Evolutionary conservation across 2,329 filamentous ascomycete genomes (phyloP), one percentile per base, ranked within the genome.

Genomic region (Cercospora sesami): DNA sequence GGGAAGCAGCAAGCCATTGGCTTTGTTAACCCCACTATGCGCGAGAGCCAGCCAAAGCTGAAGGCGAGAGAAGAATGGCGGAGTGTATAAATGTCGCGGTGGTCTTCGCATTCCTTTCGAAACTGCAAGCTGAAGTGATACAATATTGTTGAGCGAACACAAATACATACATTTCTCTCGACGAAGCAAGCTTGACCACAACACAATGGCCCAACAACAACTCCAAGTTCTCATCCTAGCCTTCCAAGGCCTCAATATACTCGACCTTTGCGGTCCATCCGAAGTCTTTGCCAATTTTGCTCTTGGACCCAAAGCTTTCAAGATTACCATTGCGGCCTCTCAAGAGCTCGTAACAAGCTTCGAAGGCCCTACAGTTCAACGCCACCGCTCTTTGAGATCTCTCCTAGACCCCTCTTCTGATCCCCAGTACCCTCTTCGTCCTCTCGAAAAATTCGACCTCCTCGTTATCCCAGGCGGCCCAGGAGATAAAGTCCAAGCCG

Each of bases 221-320:
- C 53, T 68, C 51, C 48, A 64, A 33, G 58, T 68, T 42, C 63
- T 70, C 23, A 60, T 48, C 39, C 62, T 69, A n/a, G 55, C 65
- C 26, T 71, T 66, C 62, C 64, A 59, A 26, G 57, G 55, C 18
- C 60, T 69, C 64, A 67, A 71, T 45, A 64, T 68, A 33, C 65
- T 71, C 58, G 69, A 71, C 23, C 64, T 71, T 5, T 69, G 64
- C 16, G 69, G 69, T 1, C 69, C 69, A 4, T 45, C 51, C 5
- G 69, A 71, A 66, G 67, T 69, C 42, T 69, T 71, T n/a, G 67
- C 62, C 42, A 68, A 65, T 28, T 66, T 60, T 10, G 45, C 33
- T 3, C 58, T 69, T 12, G 30, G 63, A 2, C 26, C 53, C 16
- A 14, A 36, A 5, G 18, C 48, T 16, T 60, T 39, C n/a, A 30